These are phyloP conservation scores for Fusarium sp. DNA, from an alignment of 2,329 filamentous ascomycete species.

Conservation along the genomic window DNA sequence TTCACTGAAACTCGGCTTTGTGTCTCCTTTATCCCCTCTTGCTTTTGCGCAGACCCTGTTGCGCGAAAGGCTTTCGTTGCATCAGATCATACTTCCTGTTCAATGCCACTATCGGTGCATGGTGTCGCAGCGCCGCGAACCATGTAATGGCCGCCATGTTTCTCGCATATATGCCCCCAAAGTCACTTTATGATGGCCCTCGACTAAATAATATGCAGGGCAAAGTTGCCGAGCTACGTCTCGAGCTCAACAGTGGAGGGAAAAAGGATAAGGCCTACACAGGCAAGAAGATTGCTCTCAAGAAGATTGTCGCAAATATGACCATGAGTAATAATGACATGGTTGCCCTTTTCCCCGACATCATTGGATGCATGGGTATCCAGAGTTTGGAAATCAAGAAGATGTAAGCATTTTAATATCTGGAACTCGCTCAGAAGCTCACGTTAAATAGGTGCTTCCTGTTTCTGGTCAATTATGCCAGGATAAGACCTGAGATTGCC, in stretches of 20 bases:
- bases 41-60: neutral
- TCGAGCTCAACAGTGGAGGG: slow-evolving; percentile 90
- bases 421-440: neutral
- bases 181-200: slow-evolving; percentile 54
- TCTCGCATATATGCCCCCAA: slow-evolving; percentile 61
- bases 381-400: slow-evolving; percentile 98
- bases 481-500: slow-evolving; percentile 92
- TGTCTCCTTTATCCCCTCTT: neutral
- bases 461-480: slow-evolving; percentile 95
- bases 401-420: slow-evolving; percentile 69
- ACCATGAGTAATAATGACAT: slow-evolving; percentile 99
- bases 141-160: slow-evolving; percentile 56
- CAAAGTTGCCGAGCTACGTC: slow-evolving; percentile 96
- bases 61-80: neutral
- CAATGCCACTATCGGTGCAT: slow-evolving; percentile 14
- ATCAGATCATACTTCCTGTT: neutral
- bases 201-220: slow-evolving; percentile 77
- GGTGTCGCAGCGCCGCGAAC: slow-evolving; percentile 8
- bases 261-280: slow-evolving; percentile 99
- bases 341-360: slow-evolving; percentile 95
- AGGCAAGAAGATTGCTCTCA: slow-evolving; percentile 95
- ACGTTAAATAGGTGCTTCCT: slow-evolving; percentile 82
- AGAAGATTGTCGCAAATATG: slow-evolving; percentile 99
- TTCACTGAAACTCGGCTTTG: slow-evolving; percentile 7
- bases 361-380: slow-evolving; percentile 95